Conservation (phyloP, 768 basidiomycete genomes). For the Hydnum rufescens region DNA sequence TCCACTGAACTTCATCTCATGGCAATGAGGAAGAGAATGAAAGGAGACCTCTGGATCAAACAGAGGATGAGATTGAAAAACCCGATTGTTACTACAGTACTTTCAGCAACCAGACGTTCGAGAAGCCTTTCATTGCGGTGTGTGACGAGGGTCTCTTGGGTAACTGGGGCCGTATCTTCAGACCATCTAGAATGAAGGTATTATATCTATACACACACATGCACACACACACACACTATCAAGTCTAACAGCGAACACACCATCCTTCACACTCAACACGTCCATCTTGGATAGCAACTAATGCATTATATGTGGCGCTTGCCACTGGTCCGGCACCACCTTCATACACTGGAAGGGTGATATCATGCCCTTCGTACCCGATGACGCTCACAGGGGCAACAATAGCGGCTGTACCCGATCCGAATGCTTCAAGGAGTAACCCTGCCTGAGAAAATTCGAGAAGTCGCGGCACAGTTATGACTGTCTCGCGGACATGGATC, state of each 20-base stretch:
- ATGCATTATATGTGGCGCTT: constrained; percentile 27
- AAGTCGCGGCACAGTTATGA: constrained; percentile 60
- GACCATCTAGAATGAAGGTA: too few relatives aligned
- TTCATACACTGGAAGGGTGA: constrained; percentile 33
- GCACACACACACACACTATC: too few relatives aligned
- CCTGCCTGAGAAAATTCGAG: constrained; percentile 27
- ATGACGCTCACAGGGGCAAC: constrained; percentile 32
- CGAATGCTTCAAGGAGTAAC: constrained; percentile 31
- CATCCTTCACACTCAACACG: neutral
- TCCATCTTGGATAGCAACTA: constrained; percentile 54
- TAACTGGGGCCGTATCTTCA: too few relatives aligned
- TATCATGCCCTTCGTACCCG: constrained; percentile 36
- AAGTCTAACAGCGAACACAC: neutral
- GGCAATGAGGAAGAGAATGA: too few relatives aligned
- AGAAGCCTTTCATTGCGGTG: too few relatives aligned
- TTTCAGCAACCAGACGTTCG: too few relatives aligned
- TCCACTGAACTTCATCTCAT: too few relatives aligned
- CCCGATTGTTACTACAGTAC: too few relatives aligned
- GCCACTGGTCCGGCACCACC: constrained; percentile 62
- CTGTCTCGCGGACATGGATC: constrained; percentile 30
- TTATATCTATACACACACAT: too few relatives aligned
- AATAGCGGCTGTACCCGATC: constrained; percentile 34
- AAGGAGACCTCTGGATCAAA: too few relatives aligned
- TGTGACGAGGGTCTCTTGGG: too few relatives aligned
- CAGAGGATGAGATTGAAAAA: too few relatives aligned